Base-by-base conservation (phyloP, 2,329 filamentous ascomycete species). In the Penicillium sp. region DNA sequence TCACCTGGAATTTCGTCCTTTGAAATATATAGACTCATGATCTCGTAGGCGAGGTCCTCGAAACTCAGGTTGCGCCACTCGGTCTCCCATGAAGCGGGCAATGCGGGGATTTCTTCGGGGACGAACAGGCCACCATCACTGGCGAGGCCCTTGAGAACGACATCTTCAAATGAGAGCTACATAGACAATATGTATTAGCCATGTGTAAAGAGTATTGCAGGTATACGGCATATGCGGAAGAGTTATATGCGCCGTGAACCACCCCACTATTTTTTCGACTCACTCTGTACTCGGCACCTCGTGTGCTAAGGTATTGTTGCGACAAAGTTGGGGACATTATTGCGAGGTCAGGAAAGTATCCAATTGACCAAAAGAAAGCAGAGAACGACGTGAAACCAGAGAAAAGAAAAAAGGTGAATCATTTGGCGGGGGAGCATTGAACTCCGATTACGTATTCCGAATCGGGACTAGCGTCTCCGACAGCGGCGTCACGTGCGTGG, bases 1-100 rank as follows among this genome's bases (percentile, higher is more conserved):
- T 78, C 74, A 23, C 81, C 63, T 9, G 90, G 88, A 50, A 97
- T 94, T 71, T 97, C 91, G 45, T 79, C 75, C 26, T 81, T 71
- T 0, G 89, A 90, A 62, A 97, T 89, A 73, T 93, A 97, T 42
- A 95, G 81, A 40, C 83, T 87, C 68, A 96, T 81, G 66, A 97
- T 84, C 66, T 89, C 78, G 69, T 85, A 87, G 11, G 64, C 90
- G 43, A 96, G 42, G 14, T 61, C 49, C 46, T 58, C 54, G 43
- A 59, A 63, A 36, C 47, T 57, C 38, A 62, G 49, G 28, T 63
- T 55, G 22, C 47, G 51, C 60, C 59, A 63, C 52, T 59, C 57
- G 14, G 55, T 47, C 45, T 61, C 51, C 59, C 55, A 60, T 14
- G 40, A 38, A 14, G 51, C 42, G 41, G 57, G 52, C 40, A 60